These are phyloP conservation scores for Panaeolus papilionaceus DNA, from an alignment of 768 basidiomycete genomes.

Conservation along the genomic window DNA sequence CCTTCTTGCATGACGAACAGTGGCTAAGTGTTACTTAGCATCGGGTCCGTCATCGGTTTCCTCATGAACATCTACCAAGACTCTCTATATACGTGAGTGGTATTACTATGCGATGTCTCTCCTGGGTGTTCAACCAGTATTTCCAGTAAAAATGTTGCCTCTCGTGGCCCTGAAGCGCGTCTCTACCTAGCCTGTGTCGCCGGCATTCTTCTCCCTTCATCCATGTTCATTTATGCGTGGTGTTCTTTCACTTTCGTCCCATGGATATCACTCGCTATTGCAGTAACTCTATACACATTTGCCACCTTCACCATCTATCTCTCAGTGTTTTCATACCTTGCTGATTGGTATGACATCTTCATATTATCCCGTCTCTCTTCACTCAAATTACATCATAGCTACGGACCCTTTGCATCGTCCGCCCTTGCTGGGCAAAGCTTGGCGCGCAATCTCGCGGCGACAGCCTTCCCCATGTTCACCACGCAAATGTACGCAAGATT, in stretches of 20 bases:
- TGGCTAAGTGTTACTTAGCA: slow-evolving; percentile 39
- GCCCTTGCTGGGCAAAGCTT: slow-evolving; percentile 73
- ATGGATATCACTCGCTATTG: slow-evolving; percentile 69
- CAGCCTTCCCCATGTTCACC: slow-evolving; percentile 69
- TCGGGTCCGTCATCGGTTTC: slow-evolving; percentile 61
- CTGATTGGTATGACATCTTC: slow-evolving; percentile 56
- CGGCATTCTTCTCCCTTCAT: slow-evolving; percentile 56
- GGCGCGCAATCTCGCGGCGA: slow-evolving; percentile 58
- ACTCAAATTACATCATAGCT: slow-evolving; percentile 35
- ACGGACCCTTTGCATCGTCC: slow-evolving; percentile 69
- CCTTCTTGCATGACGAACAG: background rate
- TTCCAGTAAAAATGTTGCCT: slow-evolving; percentile 39
- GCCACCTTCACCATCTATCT: slow-evolving; percentile 61
- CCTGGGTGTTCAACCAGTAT: background rate
- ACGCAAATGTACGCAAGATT: slow-evolving; percentile 61
- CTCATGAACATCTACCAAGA: slow-evolving; percentile 54
- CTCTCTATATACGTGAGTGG: slow-evolving; percentile 50
- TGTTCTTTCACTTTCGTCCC: slow-evolving; percentile 57
- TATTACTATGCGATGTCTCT: too few species aligned
- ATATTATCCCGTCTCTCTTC: background rate
- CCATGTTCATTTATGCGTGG: slow-evolving; percentile 81
- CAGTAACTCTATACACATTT: slow-evolving; percentile 56
- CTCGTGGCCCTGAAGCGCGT: slow-evolving; percentile 61
- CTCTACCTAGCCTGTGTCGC: slow-evolving; percentile 63
- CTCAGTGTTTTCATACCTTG: slow-evolving; percentile 65